Base-by-base conservation (phyloP, 768 basidiomycete species). In the Scleroderma citrinum region DNA sequence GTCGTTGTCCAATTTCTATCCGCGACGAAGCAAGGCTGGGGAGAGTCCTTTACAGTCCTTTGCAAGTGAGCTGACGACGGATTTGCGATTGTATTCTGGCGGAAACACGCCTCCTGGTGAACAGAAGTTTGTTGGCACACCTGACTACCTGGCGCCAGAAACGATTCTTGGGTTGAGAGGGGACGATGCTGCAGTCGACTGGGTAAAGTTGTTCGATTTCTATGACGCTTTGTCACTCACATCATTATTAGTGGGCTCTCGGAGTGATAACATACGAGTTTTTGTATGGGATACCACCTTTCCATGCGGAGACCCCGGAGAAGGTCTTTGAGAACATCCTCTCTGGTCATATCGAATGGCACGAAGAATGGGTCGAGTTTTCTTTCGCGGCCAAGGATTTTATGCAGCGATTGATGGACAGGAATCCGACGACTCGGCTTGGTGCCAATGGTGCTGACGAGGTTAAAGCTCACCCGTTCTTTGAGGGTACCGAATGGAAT, bases 261-360 rank as follows among this genome's bases (percentile, higher is more conserved):
- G 96, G 96, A 51, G 92, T 97, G 37, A 94, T 99, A 64, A 90
- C 92, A 26, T 98, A 99, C 65, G 96, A 99, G 72, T 97, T 99
- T 69, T 69, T 98, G 31, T 98, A 93, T 56, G 94, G 96, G 3
- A 81, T 93, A 30, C 96, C 96, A 23, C 96, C 96, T 3, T 99
- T 99, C 77, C 92, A 98, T 61, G 95, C 91, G 42, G 93, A 97
- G 52, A 89, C 90, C 7, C 95, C 96, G 0, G 93, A 96, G 66
- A 90, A 88, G 69, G 94, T 99, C 4, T 98, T 99, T 59, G 94
- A 96, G 70, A 98, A 98, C 63, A 97, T 98, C 60, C 76, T 98
- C 19, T 96, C 95, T 11, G 85, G 93, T 5, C 83, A 87, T 26
- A 78, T 98, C 61, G 86, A 95, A 51, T 99, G 94, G 94, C 89